Evolutionary conservation across 2,329 filamentous ascomycete genomes (phyloP), one percentile per base, ranked within the genome.

Genomic region (Fusarium cicatricum): DNA sequence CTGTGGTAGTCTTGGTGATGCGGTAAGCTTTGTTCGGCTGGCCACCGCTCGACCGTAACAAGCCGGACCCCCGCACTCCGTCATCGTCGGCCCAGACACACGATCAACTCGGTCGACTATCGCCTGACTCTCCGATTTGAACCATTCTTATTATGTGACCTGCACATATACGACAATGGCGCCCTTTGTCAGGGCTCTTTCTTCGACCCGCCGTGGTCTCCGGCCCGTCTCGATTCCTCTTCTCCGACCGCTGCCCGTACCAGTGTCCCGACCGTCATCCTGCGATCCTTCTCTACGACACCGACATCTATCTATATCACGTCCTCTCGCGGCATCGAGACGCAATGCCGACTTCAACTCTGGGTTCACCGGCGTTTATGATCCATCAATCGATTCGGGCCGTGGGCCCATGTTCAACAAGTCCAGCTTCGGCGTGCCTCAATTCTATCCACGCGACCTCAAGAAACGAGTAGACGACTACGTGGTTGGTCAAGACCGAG

Each of bases 381-480:
- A 87, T 55, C 84, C 84, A 10, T 73, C 73, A 28, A 71, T 78
- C 48, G 82, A 85, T 16, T 62, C 70, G n/a, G 80, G 81, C 28
- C 79, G 83, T 9, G 84, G 84, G 3, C 84, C 84, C 33, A 86
- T 87, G 80, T 86, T 86, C 70, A 80, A 74, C 57, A 85, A 84
- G 71, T 68, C 77, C 50, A 82, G 74, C 49, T 83, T 85, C 62
- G 85, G 85, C 48, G 84, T 87, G 14, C 84, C 85, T 3, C 79
- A 83, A 45, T 86, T 88, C 71, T 89, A 88, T 49, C 86, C 86
- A 2, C 80, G 83, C 53, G 82, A 86, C 66, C 81, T 99, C 67
- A 97, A 98, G 80, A 87, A 91, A 70, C 90, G 95, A 69, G 86
- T 98, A 28, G 95, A 99, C 72, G 90, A 95, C 71, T 99, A 96